Evolutionary conservation across 2,329 filamentous ascomycete genomes (phyloP).

Genomic region (Verticillium nubilum): DNA sequence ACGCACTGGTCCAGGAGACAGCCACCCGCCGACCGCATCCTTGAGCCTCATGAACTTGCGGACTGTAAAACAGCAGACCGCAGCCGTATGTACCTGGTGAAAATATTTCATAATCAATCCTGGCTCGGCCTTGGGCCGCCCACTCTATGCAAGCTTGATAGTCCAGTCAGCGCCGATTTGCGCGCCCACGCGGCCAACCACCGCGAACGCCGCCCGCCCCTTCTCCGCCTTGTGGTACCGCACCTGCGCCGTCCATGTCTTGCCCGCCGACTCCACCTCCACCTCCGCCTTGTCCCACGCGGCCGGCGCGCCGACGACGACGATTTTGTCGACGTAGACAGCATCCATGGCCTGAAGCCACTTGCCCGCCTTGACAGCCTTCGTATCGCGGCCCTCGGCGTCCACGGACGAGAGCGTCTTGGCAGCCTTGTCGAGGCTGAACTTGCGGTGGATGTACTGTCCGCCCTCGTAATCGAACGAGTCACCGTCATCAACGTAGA

Average conservation of each 20-base stretch:
- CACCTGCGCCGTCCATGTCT: conserved; percentile 51
- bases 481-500: conserved; percentile 93
- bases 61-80: neutral
- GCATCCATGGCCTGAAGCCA: conserved; percentile 76
- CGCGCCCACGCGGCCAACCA: conserved; percentile 45
- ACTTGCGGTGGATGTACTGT: conserved; percentile 81
- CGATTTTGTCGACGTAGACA: conserved; percentile 76
- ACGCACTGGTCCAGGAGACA: neutral
- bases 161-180: conserved; percentile 51
- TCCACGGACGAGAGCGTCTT: conserved; percentile 65
- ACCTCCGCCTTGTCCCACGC: conserved; percentile 66
- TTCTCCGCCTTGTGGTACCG: conserved; percentile 49
- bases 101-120: neutral
- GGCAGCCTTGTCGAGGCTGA: conserved; percentile 48
- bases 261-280: conserved; percentile 45
- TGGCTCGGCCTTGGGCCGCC: neutral
- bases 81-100: neutral
- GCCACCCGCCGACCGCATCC: neutral
- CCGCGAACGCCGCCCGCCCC: conserved; percentile 44
- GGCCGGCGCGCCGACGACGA: conserved; percentile 74
- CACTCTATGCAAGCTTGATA: conserved; percentile 24
- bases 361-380: conserved; percentile 55
- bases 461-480: conserved; percentile 82
- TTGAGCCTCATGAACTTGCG: neutral
- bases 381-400: conserved; percentile 46